Evolutionary conservation across 495 filamentous ascomycete species (phyloP), one percentile per base, ranked within the genome.

Genomic region (Pyronema domesticum): DNA sequence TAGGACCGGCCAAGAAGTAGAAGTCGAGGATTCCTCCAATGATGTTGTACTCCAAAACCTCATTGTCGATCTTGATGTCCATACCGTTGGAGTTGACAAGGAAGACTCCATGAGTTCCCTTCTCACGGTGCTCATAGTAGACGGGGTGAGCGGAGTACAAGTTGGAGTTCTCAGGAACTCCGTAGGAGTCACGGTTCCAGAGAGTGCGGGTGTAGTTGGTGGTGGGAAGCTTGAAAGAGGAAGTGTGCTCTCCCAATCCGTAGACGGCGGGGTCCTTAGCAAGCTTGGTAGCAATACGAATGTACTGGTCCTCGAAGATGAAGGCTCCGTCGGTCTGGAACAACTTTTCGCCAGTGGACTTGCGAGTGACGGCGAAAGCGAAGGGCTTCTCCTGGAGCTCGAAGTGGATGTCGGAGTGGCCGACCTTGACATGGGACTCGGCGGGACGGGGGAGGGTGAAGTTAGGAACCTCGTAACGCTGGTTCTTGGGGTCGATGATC

Each of bases 111-210:
- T 93, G 86, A 3, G 84, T 82, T 13, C 82, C 80, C 10, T 72
- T 67, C 15, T 67, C 67, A 8, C 87, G 77, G 63, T 86, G 81
- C 56, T 93, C 87, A 58, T 83, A 81, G 68, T 94, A 94, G 10
- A 94, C 72, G 0, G 87, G 87, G 60, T 94, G 87, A 57, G 75
- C 79, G 6, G 86, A 84, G 58, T 94, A 94, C 17, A 91, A 66
- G 62, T 94, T 94, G n/a, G 75, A 72, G 51, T 81, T 76, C 7
- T 76, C 66, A 7, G 76, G 77, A 55, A 84, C 74, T 3, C 69
- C 70, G 59, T 82, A 87, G 0, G 83, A 66, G 67, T 91, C 86
- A 47, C 84, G 79, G 18, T 75, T 78, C 87, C 86, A 93, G 11
- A 93, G 63, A 0, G 86, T 93, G 9, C 86, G 76, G 30, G 79